Evolutionary conservation across 179 eudicot genomes (phyloP).

Genomic region (Drosera spatulata): DNA sequence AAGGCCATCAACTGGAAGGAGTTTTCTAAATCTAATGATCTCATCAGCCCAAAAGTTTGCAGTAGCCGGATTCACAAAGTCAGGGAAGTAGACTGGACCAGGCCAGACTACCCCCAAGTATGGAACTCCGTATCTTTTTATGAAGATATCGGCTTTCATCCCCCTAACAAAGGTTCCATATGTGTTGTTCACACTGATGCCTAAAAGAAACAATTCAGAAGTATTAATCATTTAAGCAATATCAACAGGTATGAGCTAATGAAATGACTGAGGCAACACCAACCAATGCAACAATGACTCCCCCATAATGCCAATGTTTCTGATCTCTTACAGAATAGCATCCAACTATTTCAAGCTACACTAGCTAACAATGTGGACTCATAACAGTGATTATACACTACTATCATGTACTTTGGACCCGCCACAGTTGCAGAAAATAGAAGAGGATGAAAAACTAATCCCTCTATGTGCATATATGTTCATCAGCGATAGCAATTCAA

Average conservation of each 20-base stretch:
- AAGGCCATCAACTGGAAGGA: constrained; percentile 38
- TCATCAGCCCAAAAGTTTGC: constrained; percentile 40
- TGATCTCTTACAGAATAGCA: too few species aligned
- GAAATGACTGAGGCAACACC: neutral
- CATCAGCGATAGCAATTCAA: too few species aligned
- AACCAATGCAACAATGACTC: neutral
- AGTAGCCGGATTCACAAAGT: constrained; percentile 37
- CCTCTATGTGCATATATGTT: too few species aligned
- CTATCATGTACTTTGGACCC: too few species aligned
- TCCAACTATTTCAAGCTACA: too few species aligned
- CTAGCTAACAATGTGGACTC: too few species aligned
- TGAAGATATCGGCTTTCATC: constrained; percentile 38
- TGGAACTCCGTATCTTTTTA: constrained; percentile 40
- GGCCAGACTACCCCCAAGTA: constrained; percentile 62
- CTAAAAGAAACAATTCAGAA: constrained; percentile 11
- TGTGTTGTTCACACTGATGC: constrained; percentile 38
- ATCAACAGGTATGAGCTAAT: neutral
- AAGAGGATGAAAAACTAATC: too few species aligned
- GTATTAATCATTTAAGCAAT: neutral
- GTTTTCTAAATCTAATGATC: constrained; percentile 27
- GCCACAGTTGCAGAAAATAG: too few species aligned
- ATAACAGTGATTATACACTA: too few species aligned
- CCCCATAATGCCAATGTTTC: neutral
- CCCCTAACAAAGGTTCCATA: constrained; percentile 47
- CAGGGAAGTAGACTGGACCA: constrained; percentile 52